Evolutionary conservation across 1,284 basidiomycete species (phyloP), one percentile per base, ranked within the genome.

Genomic region (Inonotus hispidus): DNA sequence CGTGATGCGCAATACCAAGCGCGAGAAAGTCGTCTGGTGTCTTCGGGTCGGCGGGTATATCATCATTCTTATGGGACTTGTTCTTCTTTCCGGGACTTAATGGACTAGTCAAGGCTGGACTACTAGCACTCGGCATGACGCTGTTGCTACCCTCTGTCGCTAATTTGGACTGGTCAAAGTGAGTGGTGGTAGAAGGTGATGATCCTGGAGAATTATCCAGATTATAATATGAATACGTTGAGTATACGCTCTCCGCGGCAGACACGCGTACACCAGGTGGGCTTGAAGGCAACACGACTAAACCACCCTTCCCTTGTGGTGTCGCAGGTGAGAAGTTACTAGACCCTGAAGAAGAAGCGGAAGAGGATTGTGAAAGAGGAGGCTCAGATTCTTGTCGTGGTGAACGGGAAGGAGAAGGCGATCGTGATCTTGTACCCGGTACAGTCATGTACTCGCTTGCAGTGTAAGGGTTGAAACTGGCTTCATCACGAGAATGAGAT

Each of bases 1-100:
- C 90, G 71, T 95, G 93, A 67, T 87, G 83, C 63, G 82, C 77
- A 67, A 95, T 95, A 2, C 93, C 93, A 6, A 90, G 77, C 63
- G 89, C 83, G 47, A 92, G 78, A 64, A 77, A 88, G 38, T 89
- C 83, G 60, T 87, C 79, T 3, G 67, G 56, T 6, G 64, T 63
- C 29, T 56, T 49, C 27, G 56, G 56, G 16, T 43, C 53, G 16
- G 21, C 32, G 27, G 59, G 49, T n/a, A 37, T 2, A 13, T 37
- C 56, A 29, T 59, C 59, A 19, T 87, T 75, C 21, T 79, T 81
- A 16, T 53, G 16, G 3, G 66, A 65, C 57, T 68, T 56, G 46
- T 59, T 56, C 19, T 59, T 50, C 32, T 39, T 50, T 27, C 59
- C 46, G 23, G 65, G 62, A 27, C 67, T 62, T 41, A 61, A 49